Conservation (phyloP, 331 rosid species). For the Phaseolus coccineus region DNA sequence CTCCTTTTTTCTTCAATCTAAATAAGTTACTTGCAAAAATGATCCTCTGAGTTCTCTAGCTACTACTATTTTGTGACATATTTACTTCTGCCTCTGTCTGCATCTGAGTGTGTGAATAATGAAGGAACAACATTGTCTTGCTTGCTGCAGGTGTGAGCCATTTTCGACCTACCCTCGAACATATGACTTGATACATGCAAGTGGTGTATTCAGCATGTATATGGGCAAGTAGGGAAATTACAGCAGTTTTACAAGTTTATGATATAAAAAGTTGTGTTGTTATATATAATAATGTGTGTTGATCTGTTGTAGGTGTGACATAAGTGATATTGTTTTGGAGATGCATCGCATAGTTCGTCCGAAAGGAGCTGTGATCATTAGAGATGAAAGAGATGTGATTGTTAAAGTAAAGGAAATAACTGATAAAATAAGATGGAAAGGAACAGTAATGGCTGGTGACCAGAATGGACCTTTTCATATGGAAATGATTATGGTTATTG, state of each 20-base stretch:
- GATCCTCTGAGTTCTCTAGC: not conserved
- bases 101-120: constrained; percentile 10
- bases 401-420: constrained; percentile 53
- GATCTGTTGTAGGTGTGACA: constrained; percentile 54
- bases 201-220: constrained; percentile 58
- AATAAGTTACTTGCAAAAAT: not conserved
- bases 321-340: constrained; percentile 56
- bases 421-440: constrained; percentile 57
- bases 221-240: constrained; percentile 54
- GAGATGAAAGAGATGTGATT: constrained; percentile 52
- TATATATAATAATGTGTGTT: too few relatives aligned
- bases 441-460: constrained; percentile 40
- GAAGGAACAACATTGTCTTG: not conserved
- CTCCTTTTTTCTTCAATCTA: not conserved
- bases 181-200: constrained; percentile 68
- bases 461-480: constrained; percentile 43
- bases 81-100: not conserved
- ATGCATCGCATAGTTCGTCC: constrained; percentile 66
- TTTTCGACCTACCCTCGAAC: constrained; percentile 71
- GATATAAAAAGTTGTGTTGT: not conserved
- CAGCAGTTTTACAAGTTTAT: not conserved
- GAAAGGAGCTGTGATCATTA: constrained; percentile 55
- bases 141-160: constrained; percentile 68
- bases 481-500: constrained; percentile 50
- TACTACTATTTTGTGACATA: constrained; percentile 2